Percentiles rank a stretch among this genome's conserved stretches.
Evolutionary conservation across 306 rosid species (phyloP).

Genomic region (Fagus crenata): DNA sequence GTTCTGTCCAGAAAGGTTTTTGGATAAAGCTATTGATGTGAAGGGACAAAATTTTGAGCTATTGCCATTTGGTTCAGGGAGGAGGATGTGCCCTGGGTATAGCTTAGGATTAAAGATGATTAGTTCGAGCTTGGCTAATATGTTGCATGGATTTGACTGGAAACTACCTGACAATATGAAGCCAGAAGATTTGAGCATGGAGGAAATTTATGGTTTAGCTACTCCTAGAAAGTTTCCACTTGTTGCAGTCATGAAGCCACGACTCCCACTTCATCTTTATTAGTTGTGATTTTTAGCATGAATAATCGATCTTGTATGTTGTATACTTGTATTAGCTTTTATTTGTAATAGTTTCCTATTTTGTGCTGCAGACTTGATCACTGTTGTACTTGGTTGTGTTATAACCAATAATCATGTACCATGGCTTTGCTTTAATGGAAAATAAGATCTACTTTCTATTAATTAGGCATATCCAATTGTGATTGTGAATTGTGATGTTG

Average conservation of each 20-base stretch:
- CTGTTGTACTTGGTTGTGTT: too few species aligned
- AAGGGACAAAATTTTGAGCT: conserved; percentile 39
- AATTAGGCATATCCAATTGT: too few species aligned
- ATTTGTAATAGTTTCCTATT: not conserved
- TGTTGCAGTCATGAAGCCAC: conserved; percentile 30
- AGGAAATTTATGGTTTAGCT: conserved; percentile 29
- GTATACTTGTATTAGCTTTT: not conserved
- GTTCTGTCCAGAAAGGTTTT: conserved; percentile 36
- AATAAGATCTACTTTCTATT: too few species aligned
- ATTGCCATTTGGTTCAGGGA: conserved; percentile 42
- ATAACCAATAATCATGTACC: too few species aligned
- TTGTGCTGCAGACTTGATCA: not conserved
- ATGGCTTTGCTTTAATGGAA: too few species aligned
- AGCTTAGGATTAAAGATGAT: conserved; percentile 16
- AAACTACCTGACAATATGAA: not conserved
- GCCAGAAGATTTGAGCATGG: conserved; percentile 32
- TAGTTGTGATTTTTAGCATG: not conserved
- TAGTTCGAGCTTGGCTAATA: conserved; percentile 3
- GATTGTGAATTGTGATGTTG: too few species aligned
- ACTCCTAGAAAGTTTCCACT: conserved; percentile 29
- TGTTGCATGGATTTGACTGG: conserved; percentile 41
- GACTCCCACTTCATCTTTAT: conserved; percentile 38
- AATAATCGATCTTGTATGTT: not conserved
- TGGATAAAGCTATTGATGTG: conserved; percentile 28
- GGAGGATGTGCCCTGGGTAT: conserved; percentile 35